Base-by-base conservation (phyloP, 2,329 filamentous ascomycete genomes). In the Claviceps fusiformis region DNA sequence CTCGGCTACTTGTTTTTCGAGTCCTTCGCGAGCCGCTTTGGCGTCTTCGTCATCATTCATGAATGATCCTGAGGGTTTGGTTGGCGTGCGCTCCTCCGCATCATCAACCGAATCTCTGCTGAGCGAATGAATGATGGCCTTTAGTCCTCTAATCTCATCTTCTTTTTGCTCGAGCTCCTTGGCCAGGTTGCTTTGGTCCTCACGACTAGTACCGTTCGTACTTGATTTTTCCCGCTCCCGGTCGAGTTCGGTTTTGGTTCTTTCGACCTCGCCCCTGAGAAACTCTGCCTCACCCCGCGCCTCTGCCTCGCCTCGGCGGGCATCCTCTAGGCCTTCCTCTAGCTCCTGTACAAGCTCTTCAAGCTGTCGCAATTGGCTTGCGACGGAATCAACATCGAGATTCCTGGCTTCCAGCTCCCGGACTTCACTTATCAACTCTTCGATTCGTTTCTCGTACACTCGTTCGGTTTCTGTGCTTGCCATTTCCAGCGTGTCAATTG, bases 261-360 rank as follows among this genome's bases (percentile, higher is more conserved):
- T 79, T 70, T 98, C 93, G 0, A 97, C 92, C 68, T 98, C 93
- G 2, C 93, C 93, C 33, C 93, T 80, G 41, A 98, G 72, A 66
- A 97, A 97, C 68, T 98, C 93, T 3, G 96, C 92, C 68, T 98
- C 93, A 0, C 90, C 92, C 56, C 93, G 82, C 35, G 93, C 93
- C 72, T 98, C 93, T 10, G 92, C 92, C 71, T 98, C 93, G 7
- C 93, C 93, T 55, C 93, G 80, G 54, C 93, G 80, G 50, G 93
- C 91, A 71, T 98, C 93, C 71, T 98, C 93, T 1, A 98, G 76
- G 0, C 93, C 93, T 69, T 98, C 93, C 69, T 98, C 93, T 0
- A 98, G 80, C 68, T 98, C 93, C 62, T 95, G 92, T 2, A 98
- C 93, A 39, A 97, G 79, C 67, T 97, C 92, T 68, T 97, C 93